Conservation (phyloP, 768 basidiomycete species). For the Leccinum olivaceopallidum region DNA sequence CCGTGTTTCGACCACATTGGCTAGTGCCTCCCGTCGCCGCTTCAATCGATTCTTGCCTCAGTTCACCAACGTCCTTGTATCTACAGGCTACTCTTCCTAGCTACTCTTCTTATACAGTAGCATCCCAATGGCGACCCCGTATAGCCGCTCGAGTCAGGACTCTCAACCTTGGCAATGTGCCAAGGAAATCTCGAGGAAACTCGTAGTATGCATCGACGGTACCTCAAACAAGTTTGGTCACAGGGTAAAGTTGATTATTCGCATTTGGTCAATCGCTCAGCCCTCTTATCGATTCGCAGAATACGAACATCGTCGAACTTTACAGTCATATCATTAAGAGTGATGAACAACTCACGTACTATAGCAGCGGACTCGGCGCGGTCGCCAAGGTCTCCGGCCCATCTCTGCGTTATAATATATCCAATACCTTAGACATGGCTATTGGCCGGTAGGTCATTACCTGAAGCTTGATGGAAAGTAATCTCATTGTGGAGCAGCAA, state of each 20-base stretch:
- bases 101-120: too few species aligned
- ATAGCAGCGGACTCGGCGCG: conserved; percentile 43
- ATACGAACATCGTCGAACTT: conserved; percentile 43
- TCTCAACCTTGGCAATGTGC: too few species aligned
- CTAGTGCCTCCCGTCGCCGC: too few species aligned
- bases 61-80: too few species aligned
- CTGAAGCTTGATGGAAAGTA: neutral
- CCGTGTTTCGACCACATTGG: too few species aligned
- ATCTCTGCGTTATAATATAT: conserved; percentile 23
- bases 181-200: conserved; percentile 13
- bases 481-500: conserved; percentile 29
- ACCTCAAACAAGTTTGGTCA: conserved; percentile 40
- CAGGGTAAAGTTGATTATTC: conserved; percentile 23
- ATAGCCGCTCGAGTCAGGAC: too few species aligned
- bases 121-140: too few species aligned
- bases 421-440: conserved; percentile 33
- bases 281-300: conserved; percentile 17
- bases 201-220: conserved; percentile 40
- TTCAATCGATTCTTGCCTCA: too few species aligned
- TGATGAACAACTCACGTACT: conserved; percentile 38
- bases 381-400: conserved; percentile 27
- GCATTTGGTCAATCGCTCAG: neutral
- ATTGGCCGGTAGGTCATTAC: conserved; percentile 35
- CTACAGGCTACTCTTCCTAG: too few species aligned
- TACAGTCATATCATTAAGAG: conserved; percentile 36